These are phyloP conservation scores for Lodderomyces metapsilosis DNA, from an alignment of 1,139 yeast genomes.

Conservation along the genomic window DNA sequence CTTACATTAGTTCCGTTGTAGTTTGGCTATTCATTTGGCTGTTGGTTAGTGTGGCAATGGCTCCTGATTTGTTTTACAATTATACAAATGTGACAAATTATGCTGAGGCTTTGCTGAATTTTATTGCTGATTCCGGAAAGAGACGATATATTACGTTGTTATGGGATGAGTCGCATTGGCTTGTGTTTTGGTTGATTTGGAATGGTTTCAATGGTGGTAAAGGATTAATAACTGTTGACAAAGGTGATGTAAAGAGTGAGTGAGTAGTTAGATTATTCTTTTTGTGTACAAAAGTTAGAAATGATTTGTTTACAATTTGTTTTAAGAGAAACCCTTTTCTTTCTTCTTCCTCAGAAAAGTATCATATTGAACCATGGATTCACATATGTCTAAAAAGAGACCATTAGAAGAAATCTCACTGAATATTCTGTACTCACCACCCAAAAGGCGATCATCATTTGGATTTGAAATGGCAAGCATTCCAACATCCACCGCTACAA, in stretches of 20 bases:
- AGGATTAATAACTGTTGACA: conserved; percentile 4
- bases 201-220: conserved; percentile 7
- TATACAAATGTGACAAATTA: conserved; percentile 8
- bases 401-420: conserved; percentile 12
- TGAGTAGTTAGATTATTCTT: too few species aligned
- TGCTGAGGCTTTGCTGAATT: conserved; percentile 5
- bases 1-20: conserved; percentile 5
- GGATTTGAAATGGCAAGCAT: conserved; percentile 13
- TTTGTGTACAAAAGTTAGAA: background rate
- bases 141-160: conserved; percentile 6
- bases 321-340: background rate
- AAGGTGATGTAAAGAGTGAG: background rate
- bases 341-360: background rate
- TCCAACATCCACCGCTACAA: conserved; percentile 1
- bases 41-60: conserved; percentile 9
- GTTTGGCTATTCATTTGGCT: conserved; percentile 12
- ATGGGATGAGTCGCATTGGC: conserved; percentile 14
- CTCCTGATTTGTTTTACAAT: conserved; percentile 8
- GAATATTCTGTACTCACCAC: conserved; percentile 4
- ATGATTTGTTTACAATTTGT: conserved; percentile 1
- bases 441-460: conserved; percentile 9
- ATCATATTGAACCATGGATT: background rate
- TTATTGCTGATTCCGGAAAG: conserved; percentile 4
- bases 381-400: conserved; percentile 1
- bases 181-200: conserved; percentile 12